A percentile compares a stretch with the other conserved stretches of the same genome.
Evolutionary conservation across 2,329 filamentous ascomycete species (phyloP).

Genomic region (Paecilomyces formosus): DNA sequence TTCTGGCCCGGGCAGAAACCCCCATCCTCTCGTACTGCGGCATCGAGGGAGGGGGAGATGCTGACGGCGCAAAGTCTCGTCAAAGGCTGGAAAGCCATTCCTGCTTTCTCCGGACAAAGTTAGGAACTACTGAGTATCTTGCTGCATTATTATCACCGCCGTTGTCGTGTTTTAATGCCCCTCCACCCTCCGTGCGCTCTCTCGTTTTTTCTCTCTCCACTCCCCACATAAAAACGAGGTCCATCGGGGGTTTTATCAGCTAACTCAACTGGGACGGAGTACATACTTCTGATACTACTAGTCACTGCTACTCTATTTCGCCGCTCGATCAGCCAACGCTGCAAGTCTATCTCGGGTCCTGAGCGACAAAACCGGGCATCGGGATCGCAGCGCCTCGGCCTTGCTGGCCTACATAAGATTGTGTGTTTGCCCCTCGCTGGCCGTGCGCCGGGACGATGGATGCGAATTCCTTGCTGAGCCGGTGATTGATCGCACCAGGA

Average conservation of each 20-base stretch:
- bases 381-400: background rate
- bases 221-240: background rate
- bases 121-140: background rate
- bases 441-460: background rate
- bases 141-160: background rate
- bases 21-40: background rate
- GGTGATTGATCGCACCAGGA: background rate
- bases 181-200: background rate
- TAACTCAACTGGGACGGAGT: no score
- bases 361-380: background rate
- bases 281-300: background rate
- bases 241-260: no score
- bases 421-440: background rate
- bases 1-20: background rate
- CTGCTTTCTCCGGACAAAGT: background rate
- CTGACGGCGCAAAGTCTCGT: background rate
- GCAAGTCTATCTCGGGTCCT: background rate
- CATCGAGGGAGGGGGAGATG: background rate
- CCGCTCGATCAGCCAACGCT: background rate
- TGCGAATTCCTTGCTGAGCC: background rate
- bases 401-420: background rate
- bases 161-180: background rate
- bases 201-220: background rate
- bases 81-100: background rate
- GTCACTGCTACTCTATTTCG: background rate